These are phyloP conservation scores for Plasmodium fragile DNA, from an alignment of 169 alveolate species.

Conservation along the genomic window DNA sequence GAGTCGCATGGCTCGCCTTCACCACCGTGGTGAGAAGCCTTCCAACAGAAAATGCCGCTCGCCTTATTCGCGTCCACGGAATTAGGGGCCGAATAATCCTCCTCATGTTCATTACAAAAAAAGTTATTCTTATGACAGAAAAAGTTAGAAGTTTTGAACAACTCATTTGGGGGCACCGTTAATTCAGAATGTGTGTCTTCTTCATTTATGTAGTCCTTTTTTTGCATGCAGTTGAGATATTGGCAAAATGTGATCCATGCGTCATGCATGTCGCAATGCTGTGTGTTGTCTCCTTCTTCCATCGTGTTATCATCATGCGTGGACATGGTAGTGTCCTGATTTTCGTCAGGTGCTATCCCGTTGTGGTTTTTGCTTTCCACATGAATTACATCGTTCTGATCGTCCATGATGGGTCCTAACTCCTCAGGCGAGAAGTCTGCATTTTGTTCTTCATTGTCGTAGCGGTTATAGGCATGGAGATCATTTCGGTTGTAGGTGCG, in stretches of 20 bases:
- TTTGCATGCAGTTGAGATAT: conserved; percentile 12
- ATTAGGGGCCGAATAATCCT: not conserved
- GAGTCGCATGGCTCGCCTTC: not conserved
- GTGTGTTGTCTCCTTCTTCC: conserved; percentile 11
- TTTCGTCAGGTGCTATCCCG: not conserved
- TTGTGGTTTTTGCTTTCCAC: not conserved
- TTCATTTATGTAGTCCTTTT: conserved; percentile 1
- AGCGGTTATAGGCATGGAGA: not conserved
- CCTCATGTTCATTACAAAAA: not conserved
- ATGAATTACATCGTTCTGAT: not conserved
- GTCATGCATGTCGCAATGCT: conserved; percentile 35
- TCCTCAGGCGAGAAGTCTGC: not conserved
- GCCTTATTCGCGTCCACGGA: not conserved
- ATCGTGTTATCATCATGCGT: not conserved
- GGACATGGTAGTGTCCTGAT: not conserved
- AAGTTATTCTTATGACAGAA: not conserved
- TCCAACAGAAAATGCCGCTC: not conserved
- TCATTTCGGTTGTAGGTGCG: not conserved
- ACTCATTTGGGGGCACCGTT: not conserved
- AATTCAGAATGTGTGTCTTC: conserved; percentile 18
- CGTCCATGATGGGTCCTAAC: not conserved
- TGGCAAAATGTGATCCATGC: conserved; percentile 3
- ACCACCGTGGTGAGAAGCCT: not conserved
- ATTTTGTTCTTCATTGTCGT: not conserved
- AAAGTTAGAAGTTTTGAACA: not conserved